Evolutionary conservation across 768 basidiomycete genomes (phyloP).

Genomic region (Nidularia sp.): DNA sequence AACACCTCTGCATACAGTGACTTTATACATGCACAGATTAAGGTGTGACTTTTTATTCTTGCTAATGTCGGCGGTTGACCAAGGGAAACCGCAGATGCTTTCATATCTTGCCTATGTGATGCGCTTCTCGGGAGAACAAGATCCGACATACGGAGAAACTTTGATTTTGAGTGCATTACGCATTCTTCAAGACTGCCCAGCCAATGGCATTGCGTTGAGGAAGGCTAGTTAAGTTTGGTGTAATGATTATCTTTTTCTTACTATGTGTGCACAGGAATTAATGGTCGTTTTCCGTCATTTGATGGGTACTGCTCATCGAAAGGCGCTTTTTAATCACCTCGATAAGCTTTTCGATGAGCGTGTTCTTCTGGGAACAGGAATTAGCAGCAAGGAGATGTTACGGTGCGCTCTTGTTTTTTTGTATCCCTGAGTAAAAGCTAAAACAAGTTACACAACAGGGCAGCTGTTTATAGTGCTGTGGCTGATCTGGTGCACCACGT

Average conservation of each 20-base stretch:
- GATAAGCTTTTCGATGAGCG: conserved; percentile 90
- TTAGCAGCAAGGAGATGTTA: conserved; percentile 83
- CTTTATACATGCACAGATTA: conserved; percentile 85
- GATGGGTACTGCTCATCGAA: conserved; percentile 71
- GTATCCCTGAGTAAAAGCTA: conserved; percentile 2
- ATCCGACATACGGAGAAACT: conserved; percentile 73
- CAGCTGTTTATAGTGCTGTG: conserved; percentile 80
- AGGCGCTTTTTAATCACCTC: conserved; percentile 75
- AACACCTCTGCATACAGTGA: conserved; percentile 77
- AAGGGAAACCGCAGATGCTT: conserved; percentile 56
- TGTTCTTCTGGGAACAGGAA: conserved; percentile 80
- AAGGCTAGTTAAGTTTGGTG: conserved; percentile 45
- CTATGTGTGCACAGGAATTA: conserved; percentile 72
- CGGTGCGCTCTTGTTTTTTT: conserved; percentile 38
- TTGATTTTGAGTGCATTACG: conserved; percentile 78
- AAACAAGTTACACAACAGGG: conserved; percentile 34
- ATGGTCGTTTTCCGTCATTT: conserved; percentile 92
- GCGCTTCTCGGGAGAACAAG: conserved; percentile 53
- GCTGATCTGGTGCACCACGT: conserved; percentile 94
- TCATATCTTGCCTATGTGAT: conserved; percentile 91
- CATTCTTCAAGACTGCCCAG: conserved; percentile 91
- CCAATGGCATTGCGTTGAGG: conserved; percentile 75
- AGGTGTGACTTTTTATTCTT: conserved; percentile 45
- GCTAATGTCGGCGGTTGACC: not conserved
- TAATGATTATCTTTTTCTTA: conserved; percentile 6